phyloP scores from a whole-genome alignment of 139 green algal genomes.

The Chlorella sp. region DNA sequence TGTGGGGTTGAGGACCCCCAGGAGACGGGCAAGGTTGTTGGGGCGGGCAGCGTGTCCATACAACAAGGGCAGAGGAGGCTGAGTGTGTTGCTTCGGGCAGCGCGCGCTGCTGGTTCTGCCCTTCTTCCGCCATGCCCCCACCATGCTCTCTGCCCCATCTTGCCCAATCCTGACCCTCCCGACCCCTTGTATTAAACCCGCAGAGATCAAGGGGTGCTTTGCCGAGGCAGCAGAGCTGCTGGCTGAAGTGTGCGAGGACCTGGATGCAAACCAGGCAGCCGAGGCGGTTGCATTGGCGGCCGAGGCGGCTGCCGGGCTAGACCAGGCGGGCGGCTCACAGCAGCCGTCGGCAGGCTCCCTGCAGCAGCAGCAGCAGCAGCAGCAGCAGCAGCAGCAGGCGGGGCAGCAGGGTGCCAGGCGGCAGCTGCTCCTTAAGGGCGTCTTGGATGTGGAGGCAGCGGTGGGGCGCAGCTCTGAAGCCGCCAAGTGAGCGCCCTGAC shows the following conservation, averaged over 20 bases:
- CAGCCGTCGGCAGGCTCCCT: neutral
- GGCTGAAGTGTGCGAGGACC: constrained; percentile 47
- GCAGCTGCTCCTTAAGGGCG: constrained; percentile 20
- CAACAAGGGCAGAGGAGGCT: neutral
- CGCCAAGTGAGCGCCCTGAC: neutral
- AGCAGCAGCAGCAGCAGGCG: constrained; percentile 4
- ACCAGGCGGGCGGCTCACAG: neutral
- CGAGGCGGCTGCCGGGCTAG: neutral
- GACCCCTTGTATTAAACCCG: neutral
- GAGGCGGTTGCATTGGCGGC: neutral
- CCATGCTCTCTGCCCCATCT: no score
- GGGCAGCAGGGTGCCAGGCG: neutral
- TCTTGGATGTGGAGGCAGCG: constrained; percentile 38
- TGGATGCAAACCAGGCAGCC: constrained; percentile 32
- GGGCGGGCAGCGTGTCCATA: constrained; percentile 55
- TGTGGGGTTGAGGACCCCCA: constrained; percentile 56
- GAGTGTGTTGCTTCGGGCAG: no score
- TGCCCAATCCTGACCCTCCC: neutral
- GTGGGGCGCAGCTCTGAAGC: constrained; percentile 20
- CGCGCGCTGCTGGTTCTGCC: no score
- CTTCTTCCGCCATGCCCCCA: no score
- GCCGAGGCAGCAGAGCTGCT: constrained; percentile 35
- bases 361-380: neutral
- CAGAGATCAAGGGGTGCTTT: constrained; percentile 44
- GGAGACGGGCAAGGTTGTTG: constrained; percentile 64